Evolutionary conservation across 352 stramenopile species (phyloP), one percentile per base, ranked within the genome.

Genomic region (Pythium apleroticum): DNA sequence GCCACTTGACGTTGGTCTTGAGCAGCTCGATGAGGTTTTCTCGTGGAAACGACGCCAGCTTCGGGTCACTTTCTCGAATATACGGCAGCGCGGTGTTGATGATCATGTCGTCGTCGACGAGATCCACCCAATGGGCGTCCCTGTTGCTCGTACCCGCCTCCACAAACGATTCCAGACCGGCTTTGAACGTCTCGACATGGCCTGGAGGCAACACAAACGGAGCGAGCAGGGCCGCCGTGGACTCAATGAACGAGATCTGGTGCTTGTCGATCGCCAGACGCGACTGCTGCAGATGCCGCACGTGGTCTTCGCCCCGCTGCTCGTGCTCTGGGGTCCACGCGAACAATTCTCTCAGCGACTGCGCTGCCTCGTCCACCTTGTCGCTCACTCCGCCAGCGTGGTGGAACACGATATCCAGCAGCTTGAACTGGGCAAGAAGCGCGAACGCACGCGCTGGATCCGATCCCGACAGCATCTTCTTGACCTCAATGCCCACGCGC

Each of bases 401-500:
- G 45, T 87, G 82, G 57, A 97, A 91, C 56, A 96, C 77, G 14
- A 93, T 60, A 43, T 85, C 73, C 12, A 92, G 58, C 27, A 96
- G 73, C 30, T 71, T 63, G 52, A 90, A 86, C 15, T 85, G 52
- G 3, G 65, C 54, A 17, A 97, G 55, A 20, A 94, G 46, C 8
- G 53, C 48, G 30, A 96, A 80, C 6, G 86, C 87, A 15, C 76
- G 81, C 30, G 71, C 73, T 27, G 77, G 86, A 59, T 85, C 76
- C 14, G 74, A 78, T 0, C 87, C 77, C 1, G 81, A 83, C 10
- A 93, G 71, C 82, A 91, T 92, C 65, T 93, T 94, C 37, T 80
- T 77, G 50, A 92, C 76, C 66, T 95, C 78, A 52, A 90, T 89
- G 14, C 95, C 95, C 43, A 99, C 89, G 41, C 93, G 83, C 69